phyloP scores from a whole-genome alignment of 805 yeast genomes.

The Candida michaelii region DNA sequence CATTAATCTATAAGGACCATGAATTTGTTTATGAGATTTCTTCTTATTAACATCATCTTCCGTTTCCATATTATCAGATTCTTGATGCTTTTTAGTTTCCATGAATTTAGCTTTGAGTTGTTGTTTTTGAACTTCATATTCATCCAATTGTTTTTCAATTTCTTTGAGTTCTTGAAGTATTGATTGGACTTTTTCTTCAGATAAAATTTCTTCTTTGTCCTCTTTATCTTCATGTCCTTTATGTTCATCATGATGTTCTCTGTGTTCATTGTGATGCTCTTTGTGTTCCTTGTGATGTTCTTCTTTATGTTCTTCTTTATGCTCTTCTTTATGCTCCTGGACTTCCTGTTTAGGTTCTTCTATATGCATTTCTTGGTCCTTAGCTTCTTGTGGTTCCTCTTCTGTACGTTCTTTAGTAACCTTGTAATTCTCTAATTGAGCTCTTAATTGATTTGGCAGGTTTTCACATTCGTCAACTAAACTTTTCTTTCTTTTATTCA shows the following conservation, averaged over 20 bases:
- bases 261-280: not conserved
- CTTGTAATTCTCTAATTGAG: not conserved
- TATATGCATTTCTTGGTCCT: slow-evolving; percentile 29
- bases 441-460: slow-evolving; percentile 8
- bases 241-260: not conserved
- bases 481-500: slow-evolving; percentile 41
- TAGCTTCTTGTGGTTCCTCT: slow-evolving; percentile 14
- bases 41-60: slow-evolving; percentile 22
- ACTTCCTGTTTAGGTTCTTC: slow-evolving; percentile 20
- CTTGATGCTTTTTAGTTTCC: slow-evolving; percentile 17
- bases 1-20: slow-evolving; percentile 82
- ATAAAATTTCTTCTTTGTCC: slow-evolving; percentile 27
- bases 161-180: slow-evolving; percentile 33
- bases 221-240: slow-evolving; percentile 2
- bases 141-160: slow-evolving; percentile 37
- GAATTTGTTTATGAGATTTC: slow-evolving; percentile 56
- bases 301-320: not conserved
- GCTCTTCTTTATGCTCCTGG: not conserved
- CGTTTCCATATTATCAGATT: slow-evolving; percentile 12
- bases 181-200: slow-evolving; percentile 33
- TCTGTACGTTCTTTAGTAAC: not conserved
- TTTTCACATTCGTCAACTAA: slow-evolving; percentile 13
- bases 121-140: slow-evolving; percentile 33
- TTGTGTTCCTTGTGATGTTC: slow-evolving; percentile 2
- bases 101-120: slow-evolving; percentile 34